Evolutionary conservation across 371 early-diverging fungal genomes (phyloP).

Genomic region (Rhizopus arrhizus): DNA sequence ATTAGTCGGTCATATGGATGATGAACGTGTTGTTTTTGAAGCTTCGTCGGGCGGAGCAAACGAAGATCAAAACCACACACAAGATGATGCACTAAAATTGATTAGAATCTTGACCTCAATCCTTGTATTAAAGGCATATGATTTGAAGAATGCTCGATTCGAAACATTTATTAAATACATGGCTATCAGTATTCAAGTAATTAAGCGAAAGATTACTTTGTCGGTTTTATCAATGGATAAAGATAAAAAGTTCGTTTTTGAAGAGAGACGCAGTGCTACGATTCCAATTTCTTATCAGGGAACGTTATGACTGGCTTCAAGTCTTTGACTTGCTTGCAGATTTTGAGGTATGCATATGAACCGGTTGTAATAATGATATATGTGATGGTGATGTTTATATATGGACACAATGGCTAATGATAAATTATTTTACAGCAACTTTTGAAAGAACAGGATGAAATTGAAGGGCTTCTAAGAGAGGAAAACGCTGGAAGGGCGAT

Average conservation of each 20-base stretch:
- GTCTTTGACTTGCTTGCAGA: constrained; percentile 20
- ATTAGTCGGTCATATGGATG: constrained; percentile 24
- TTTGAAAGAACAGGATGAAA: constrained; percentile 12
- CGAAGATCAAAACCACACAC: constrained; percentile 19
- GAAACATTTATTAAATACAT: constrained; percentile 17
- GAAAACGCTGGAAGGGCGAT: constrained; percentile 10
- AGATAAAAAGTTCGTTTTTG: constrained; percentile 21
- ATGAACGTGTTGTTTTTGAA: constrained; percentile 25
- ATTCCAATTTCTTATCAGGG: constrained; percentile 19
- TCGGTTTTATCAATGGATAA: constrained; percentile 20
- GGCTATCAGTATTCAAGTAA: constrained; percentile 19
- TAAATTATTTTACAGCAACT: constrained; percentile 17
- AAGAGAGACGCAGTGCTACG: constrained; percentile 21
- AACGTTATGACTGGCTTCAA: constrained; percentile 19
- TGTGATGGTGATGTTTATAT: constrained; percentile 15
- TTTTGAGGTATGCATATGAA: constrained; percentile 18
- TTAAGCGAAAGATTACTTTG: constrained; percentile 20
- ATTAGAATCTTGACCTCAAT: constrained; percentile 19
- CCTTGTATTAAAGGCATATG: constrained; percentile 22
- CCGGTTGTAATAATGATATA: constrained; percentile 11
- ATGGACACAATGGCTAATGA: constrained; percentile 18
- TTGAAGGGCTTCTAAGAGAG: constrained; percentile 14
- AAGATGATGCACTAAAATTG: constrained; percentile 18
- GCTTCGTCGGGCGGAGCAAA: constrained; percentile 16
- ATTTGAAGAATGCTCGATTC: constrained; percentile 22